phyloP scores from a whole-genome alignment of 345 rosid genomes.

The Linum usitatissimum region DNA sequence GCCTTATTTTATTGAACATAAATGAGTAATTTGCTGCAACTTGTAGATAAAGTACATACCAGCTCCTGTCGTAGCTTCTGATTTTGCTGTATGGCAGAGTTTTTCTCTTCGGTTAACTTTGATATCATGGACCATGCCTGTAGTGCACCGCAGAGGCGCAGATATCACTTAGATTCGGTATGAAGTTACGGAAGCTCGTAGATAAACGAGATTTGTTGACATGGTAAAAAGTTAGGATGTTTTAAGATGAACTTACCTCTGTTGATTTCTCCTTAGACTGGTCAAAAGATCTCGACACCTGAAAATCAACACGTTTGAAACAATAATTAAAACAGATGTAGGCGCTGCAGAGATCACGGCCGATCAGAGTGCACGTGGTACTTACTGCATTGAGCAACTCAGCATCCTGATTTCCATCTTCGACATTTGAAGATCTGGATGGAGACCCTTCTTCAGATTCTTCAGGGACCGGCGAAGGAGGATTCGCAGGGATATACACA shows the following conservation, averaged over 20 bases:
- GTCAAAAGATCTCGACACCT: conserved; percentile 56
- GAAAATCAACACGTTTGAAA: conserved; percentile 11
- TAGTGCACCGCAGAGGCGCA: too few species aligned
- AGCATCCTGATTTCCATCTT: conserved; percentile 34
- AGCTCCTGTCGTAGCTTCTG: conserved; percentile 54
- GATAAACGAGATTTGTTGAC: not conserved
- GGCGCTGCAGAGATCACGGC: not conserved
- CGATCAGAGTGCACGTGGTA: not conserved
- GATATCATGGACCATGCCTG: conserved; percentile 72
- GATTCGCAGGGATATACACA: conserved; percentile 67
- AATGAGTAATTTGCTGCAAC: too few species aligned
- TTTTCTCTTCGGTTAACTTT: conserved; percentile 67
- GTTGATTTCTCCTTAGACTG: conserved; percentile 43
- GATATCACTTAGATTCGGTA: not conserved
- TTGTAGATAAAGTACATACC: conserved; percentile 31
- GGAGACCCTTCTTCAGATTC: conserved; percentile 84
- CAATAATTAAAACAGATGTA: conserved; percentile 1
- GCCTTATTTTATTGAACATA: too few species aligned
- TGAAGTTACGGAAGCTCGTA: too few species aligned
- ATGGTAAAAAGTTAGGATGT: not conserved
- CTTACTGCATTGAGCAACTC: conserved; percentile 42
- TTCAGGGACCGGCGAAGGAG: conserved; percentile 85
- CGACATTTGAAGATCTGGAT: conserved; percentile 44
- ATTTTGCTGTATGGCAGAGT: conserved; percentile 45
- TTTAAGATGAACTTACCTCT: conserved; percentile 28